These are phyloP conservation scores for Biscogniauxia sp. DNA, from an alignment of 2,329 filamentous ascomycete species.

Conservation along the genomic window DNA sequence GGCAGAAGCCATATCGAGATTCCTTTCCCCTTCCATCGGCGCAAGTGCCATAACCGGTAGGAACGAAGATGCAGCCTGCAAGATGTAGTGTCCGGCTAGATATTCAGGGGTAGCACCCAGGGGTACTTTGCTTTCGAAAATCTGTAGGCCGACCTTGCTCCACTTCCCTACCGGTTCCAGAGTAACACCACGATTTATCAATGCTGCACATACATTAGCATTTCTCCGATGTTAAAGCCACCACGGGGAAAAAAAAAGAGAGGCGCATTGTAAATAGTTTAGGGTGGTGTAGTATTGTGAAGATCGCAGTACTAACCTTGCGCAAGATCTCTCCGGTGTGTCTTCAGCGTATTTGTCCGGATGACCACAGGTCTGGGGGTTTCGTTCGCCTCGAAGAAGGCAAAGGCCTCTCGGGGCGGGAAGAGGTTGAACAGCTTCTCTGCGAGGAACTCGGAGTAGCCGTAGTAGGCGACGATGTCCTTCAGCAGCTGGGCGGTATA, in stretches of 20 bases:
- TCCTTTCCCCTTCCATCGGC: slow-evolving; percentile 86
- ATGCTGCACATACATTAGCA: slow-evolving; percentile 38
- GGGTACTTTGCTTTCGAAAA: slow-evolving; percentile 75
- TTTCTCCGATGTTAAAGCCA: neutral
- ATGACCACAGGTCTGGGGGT: slow-evolving; percentile 90
- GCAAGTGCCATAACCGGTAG: slow-evolving; percentile 96
- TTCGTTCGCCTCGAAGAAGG: slow-evolving; percentile 99
- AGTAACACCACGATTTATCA: slow-evolving; percentile 65
- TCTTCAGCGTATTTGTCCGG: slow-evolving; percentile 90
- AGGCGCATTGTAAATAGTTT: neutral
- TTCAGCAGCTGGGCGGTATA: slow-evolving; percentile 84
- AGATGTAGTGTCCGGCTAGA: slow-evolving; percentile 93
- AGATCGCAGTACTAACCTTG: slow-evolving; percentile 57
- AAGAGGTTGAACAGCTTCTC: slow-evolving; percentile 95
- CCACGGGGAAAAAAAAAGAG: neutral
- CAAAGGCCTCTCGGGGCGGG: slow-evolving; percentile 88
- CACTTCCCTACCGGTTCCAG: slow-evolving; percentile 97
- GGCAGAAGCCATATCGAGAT: slow-evolving; percentile 92
- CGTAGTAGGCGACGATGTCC: slow-evolving; percentile 95
- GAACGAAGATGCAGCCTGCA: slow-evolving; percentile 95
- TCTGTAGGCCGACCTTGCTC: slow-evolving; percentile 95
- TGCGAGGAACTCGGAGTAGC: slow-evolving; percentile 90
- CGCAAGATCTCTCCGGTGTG: slow-evolving; percentile 74
- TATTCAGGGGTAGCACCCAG: slow-evolving; percentile 97
- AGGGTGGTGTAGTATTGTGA: neutral